A percentile compares a stretch with the other conserved stretches of the same genome.
Conservation (phyloP, 2,329 filamentous ascomycete species). For the Clarireedia sp. region DNA sequence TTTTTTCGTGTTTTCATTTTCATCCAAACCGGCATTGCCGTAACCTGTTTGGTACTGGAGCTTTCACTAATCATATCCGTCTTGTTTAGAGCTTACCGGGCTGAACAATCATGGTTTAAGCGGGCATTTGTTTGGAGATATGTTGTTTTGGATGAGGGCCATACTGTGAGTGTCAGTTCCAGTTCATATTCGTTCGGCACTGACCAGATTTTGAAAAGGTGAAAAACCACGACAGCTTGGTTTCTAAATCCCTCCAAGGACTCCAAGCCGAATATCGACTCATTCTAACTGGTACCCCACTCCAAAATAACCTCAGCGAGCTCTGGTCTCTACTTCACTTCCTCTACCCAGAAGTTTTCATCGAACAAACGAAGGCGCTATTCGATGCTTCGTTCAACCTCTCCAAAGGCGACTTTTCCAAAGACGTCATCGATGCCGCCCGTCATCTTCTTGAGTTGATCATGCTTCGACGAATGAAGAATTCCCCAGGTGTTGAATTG, state of each 20-base stretch:
- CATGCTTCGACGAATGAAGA: conserved; percentile 53
- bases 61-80: not conserved
- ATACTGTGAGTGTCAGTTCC: conserved; percentile 32
- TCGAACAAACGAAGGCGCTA: conserved; percentile 37
- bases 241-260: conserved; percentile 28
- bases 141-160: conserved; percentile 45
- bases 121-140: conserved; percentile 44
- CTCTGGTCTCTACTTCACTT: conserved; percentile 51
- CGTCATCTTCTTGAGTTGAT: conserved; percentile 45
- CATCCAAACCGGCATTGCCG: no score
- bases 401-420: conserved; percentile 44
- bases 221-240: conserved; percentile 35
- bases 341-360: conserved; percentile 52
- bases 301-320: conserved; percentile 51
- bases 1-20: not conserved
- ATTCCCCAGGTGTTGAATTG: conserved; percentile 44
- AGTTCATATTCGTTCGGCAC: not conserved
- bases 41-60: not conserved
- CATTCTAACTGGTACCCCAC: conserved; percentile 39
- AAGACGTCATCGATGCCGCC: conserved; percentile 44
- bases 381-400: conserved; percentile 52
- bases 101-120: conserved; percentile 41
- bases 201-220: conserved; percentile 11
- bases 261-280: conserved; percentile 30
- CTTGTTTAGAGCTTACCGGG: conserved; percentile 27